Conservation (phyloP, 2,329 filamentous ascomycete genomes). For the Ophiostoma angusticollis region DNA sequence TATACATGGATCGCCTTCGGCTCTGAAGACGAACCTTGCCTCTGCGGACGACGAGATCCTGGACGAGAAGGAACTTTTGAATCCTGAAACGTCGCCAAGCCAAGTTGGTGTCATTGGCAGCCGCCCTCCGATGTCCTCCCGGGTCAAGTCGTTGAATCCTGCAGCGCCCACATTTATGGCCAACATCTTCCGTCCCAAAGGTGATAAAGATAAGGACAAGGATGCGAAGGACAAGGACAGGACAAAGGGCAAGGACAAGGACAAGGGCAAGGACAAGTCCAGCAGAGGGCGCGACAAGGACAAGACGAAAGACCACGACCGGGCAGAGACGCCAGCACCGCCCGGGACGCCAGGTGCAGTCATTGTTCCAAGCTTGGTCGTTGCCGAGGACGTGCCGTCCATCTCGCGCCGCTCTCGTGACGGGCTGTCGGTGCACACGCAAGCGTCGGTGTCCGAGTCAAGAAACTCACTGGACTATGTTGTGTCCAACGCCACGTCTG, state of each 20-base stretch:
- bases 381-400: conserved; percentile 31
- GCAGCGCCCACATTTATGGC: conserved; percentile 79
- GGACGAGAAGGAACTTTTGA: conserved; percentile 40
- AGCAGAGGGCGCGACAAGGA: too few species aligned
- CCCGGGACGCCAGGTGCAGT: conserved; percentile 19
- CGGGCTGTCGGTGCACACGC: conserved; percentile 43
- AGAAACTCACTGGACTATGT: conserved; percentile 45
- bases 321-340: not conserved
- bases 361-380: conserved; percentile 26
- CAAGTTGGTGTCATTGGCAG: conserved; percentile 69
- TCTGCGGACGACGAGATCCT: conserved; percentile 54
- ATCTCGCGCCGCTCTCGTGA: conserved; percentile 45
- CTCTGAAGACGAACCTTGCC: conserved; percentile 45
- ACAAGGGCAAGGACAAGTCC: conserved; percentile 22
- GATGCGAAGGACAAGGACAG: conserved; percentile 25
- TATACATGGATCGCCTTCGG: conserved; percentile 60
- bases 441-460: conserved; percentile 46
- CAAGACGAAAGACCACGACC: conserved; percentile 21
- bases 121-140: conserved; percentile 38
- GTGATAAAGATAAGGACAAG: conserved; percentile 21
- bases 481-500: conserved; percentile 44
- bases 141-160: conserved; percentile 57
- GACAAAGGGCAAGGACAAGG: conserved; percentile 20
- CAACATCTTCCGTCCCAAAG: conserved; percentile 44
- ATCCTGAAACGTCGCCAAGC: conserved; percentile 39